Base-by-base conservation (phyloP, 2,329 filamentous ascomycete species). In the Colletotrichum siamense region DNA sequence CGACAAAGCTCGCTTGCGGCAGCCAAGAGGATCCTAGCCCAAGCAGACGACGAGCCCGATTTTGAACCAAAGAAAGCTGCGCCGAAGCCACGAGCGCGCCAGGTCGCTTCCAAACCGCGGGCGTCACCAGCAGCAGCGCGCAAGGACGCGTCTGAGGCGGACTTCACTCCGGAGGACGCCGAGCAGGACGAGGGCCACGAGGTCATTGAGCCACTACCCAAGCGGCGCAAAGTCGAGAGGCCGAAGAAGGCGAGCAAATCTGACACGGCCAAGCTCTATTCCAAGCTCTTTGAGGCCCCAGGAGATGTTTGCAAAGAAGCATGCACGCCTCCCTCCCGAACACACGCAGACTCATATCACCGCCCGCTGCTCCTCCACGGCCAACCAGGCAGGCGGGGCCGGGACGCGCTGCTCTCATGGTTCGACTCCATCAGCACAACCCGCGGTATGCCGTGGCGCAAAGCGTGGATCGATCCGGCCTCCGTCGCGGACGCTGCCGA, bases 381-480 rank as follows among this genome's bases (percentile, higher is more conserved):
- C 22, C 77, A 77, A 6, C 55, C 81, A 1, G 79, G 82, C 18
- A 83, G 82, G 12, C 30, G 66, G 2, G 77, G 77, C 0, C 86
- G 87, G 3, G 78, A 79, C 2, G 77, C 84, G 7, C 85, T 92
- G 2, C 86, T 92, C 3, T 36, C 79, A 18, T 92, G 90, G 90
- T 92, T 91, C 79, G 88, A 90, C 77, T 77, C 83, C 6, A 86
- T 88, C 44, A 87, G 86, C 79, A 80, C 83, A 15, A 77, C 83
- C 2, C 89, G 90, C n/a, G 82, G 84, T 15, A 92, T 92, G 90
- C 90, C 90, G 3, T 92, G 90, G 90, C 89, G 92, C 34, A 91
- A 92, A 78, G 77, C 86, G 3, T 93, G 91, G 90, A 84, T 91
- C 69, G 83, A 91, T 70, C 88, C 88, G 10, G 74, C 75, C 6